A percentile compares a stretch with the other conserved stretches of the same genome.
These are phyloP conservation scores for Bullera alba DNA, from an alignment of 768 basidiomycete species.

Conservation along the genomic window DNA sequence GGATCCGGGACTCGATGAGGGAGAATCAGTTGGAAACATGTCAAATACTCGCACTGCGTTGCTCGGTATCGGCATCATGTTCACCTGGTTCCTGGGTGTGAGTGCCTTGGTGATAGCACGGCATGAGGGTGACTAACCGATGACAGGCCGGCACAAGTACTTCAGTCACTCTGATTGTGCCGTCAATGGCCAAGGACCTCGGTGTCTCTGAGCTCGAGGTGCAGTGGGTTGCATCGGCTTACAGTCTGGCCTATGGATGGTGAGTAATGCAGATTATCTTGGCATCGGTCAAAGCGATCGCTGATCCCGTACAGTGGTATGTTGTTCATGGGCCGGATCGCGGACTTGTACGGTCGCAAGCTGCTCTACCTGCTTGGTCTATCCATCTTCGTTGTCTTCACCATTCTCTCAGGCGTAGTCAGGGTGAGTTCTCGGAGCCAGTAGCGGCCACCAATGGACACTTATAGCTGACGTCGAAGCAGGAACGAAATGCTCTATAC, in stretches of 20 bases:
- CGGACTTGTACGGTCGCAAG: constrained; percentile 59
- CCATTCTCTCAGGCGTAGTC: constrained; percentile 47
- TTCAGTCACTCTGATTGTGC: constrained; percentile 8
- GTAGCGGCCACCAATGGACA: too few relatives aligned
- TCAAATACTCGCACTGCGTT: constrained; percentile 4
- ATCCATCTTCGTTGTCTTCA: constrained; percentile 53
- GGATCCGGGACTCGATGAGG: too few relatives aligned
- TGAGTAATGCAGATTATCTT: neutral
- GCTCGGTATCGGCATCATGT: constrained; percentile 9
- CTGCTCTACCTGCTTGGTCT: constrained; percentile 60
- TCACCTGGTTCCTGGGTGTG: constrained; percentile 23
- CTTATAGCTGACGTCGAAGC: too few relatives aligned
- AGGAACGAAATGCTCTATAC: constrained; percentile 18
- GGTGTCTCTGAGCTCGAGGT: constrained; percentile 8
- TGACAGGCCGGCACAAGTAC: neutral
- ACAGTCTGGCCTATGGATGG: constrained; percentile 10
- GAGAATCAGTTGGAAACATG: too few relatives aligned
- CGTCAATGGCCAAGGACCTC: constrained; percentile 11
- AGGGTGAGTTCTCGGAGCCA: constrained; percentile 5
- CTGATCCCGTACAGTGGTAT: constrained; percentile 12
- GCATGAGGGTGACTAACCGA: neutral
- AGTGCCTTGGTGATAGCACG: neutral
- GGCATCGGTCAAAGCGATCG: neutral
- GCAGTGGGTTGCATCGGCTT: constrained; percentile 23
- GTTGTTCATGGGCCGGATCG: constrained; percentile 30